Evolutionary conservation across 2,329 filamentous ascomycete genomes (phyloP), one percentile per base, ranked within the genome.

Genomic region (Fusarium penzigii): DNA sequence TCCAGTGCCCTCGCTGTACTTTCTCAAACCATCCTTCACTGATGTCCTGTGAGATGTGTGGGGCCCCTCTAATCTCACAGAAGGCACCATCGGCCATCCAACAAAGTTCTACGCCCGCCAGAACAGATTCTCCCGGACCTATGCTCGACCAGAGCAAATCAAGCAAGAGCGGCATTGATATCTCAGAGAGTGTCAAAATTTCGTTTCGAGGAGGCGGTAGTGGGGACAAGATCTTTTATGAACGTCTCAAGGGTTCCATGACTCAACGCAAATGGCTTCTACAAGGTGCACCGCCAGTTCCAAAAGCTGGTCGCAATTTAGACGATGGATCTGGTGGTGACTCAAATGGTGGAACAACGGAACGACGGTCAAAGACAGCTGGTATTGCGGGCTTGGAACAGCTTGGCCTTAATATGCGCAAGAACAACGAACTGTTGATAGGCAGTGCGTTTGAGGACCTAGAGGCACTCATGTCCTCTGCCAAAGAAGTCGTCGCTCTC

Each of bases 231-330:
- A 87, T 91, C 6, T 96, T 99, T 59, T 86, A 89, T 61, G 94
- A 97, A 63, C 83, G 92, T 44, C 78, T 99, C 2, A 97, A 96
- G 66, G 86, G 86, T 7, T 89, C 92, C 9, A 83, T 97, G 71
- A 86, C 92, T 2, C 94, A 99, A 70, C 84, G 94, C 13, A 97
- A 97, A 77, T 99, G 94, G 94, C 80, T 99, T 3, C 79, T 97
- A 1, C 89, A 94, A 50, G 87, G 89, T 65, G 94, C 94, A 1
- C 94, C 94, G 2, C 92, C 93, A 0, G 85, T 94, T 16, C 94
- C 94, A 1, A 87, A 81, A 56, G 81, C 83, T 29, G 78, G 70
- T 34, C 70, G 72, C 6, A 52, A 56, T 38, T 59, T 65, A 6
- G 71, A 72, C 29, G 72, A 77, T 25, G 71, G 62, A 39, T 68